Base-by-base conservation (phyloP, 352 stramenopile genomes). In the Globisporangium camurandrum region DNA sequence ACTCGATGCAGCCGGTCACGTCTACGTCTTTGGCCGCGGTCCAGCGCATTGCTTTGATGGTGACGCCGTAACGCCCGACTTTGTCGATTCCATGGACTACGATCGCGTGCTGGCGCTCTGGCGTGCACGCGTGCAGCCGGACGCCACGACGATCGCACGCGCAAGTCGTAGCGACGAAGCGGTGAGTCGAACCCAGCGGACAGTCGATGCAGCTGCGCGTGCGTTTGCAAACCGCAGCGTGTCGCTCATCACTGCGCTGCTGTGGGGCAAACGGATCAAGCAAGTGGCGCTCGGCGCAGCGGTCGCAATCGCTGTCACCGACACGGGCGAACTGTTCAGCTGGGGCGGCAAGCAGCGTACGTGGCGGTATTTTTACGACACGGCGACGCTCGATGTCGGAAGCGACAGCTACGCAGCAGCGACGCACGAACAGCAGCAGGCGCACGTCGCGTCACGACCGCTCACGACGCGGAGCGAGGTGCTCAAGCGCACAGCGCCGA, bases 11-110 rank as follows among this genome's bases (percentile, higher is more conserved):
- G 75, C 78, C 11, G 81, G 81, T 0, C 81, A 92, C 24, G 81
- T 92, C 0, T 92, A 92, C 38, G 57, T 86, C 22, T 90, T 92
- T 31, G 78, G 81, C 3, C 84, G 77, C 53, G 81, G 78, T 24
- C 52, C 72, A 0, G 79, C 83, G 36, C 61, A 75, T 20, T 69
- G 76, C 10, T 84, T 90, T 27, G 76, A 90, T 28, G 71, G 70
- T 4, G 67, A 82, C 1, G 60, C 71, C 2, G 58, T 68, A 10
- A 52, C 68, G 20, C 72, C 72, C 8, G 80, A 91, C 23, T 86
- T 84, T 48, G 60, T 82, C 37, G 80, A 91, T 19, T 89, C 86
- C 44, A 83, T 87, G 64, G 71, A 88, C 14, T 89, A 84, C 50
- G 63, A 70, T 4, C 39, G 62, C 20, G 44, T 91, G 14, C 58